Evolutionary conservation across 208 protist species (phyloP).

Genomic region (Crithidia brevicula): DNA sequence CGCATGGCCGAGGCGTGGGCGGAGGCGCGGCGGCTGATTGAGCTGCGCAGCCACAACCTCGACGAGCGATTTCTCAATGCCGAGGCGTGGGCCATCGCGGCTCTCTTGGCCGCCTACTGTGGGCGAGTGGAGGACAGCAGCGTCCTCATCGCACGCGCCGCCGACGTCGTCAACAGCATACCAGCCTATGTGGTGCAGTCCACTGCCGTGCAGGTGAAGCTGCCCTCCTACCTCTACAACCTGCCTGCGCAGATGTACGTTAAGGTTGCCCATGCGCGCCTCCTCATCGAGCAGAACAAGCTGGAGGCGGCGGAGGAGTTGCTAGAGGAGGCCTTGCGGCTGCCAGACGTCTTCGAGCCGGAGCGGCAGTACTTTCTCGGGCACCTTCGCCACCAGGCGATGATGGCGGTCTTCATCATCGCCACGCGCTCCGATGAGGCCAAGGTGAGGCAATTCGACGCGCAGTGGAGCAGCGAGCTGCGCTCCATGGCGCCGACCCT

Average conservation of each 20-base stretch:
- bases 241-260: constrained; percentile 24
- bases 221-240: constrained; percentile 31
- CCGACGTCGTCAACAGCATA: constrained; percentile 29
- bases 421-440: constrained; percentile 25
- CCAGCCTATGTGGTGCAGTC: constrained; percentile 30
- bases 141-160: constrained; percentile 27
- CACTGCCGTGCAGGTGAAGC: not conserved
- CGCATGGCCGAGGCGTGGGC: constrained; percentile 20
- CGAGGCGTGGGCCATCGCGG: constrained; percentile 28
- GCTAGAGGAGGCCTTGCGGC: constrained; percentile 33
- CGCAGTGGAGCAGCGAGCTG: constrained; percentile 40
- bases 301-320: constrained; percentile 32
- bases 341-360: constrained; percentile 29
- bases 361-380: constrained; percentile 27
- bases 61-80: constrained; percentile 27
- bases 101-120: constrained; percentile 23
- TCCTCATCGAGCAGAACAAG: constrained; percentile 20
- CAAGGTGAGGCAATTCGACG: constrained; percentile 35
- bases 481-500: constrained; percentile 31
- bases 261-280: constrained; percentile 23
- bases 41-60: constrained; percentile 14
- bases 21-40: constrained; percentile 20
- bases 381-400: constrained; percentile 35
- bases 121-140: constrained; percentile 9
- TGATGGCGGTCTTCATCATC: constrained; percentile 48